Evolutionary conservation across 305 asterid genomes (phyloP), one percentile per base, ranked within the genome.

Genomic region (Ajuga reptans): DNA sequence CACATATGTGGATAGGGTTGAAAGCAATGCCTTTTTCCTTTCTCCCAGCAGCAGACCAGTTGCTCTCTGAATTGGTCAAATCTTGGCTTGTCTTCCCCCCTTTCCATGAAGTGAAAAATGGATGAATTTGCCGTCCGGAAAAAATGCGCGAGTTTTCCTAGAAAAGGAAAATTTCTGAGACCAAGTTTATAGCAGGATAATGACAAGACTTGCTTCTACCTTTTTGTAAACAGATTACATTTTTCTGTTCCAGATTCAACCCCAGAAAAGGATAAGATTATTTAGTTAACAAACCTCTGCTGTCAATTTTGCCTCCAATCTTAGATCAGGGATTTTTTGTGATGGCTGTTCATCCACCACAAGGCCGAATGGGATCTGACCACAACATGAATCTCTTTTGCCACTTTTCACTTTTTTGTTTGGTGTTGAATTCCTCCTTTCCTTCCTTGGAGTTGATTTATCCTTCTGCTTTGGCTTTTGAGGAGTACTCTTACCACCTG

Each of bases 51-150:
- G 81, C 63, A 49, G 63, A 71, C 69, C 69, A 64, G 10, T 74
- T 78, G 60, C 62, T 79, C 71, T 82, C 92, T 73, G 81, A 57
- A 56, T 81, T 86, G 79, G 68, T 79, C 61, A 74, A 75, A 66
- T 81, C 88, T 80, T 83, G 88, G 78, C 78, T 79, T 72, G 73
- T 51, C 81, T 87, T 91, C 21, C 81, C 87, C 66, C 77, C 81
- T 83, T 89, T 91, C 81, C 82, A 9, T 63, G 89, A 85, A 45
- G 78, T 80, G 79, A 93, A 93, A 87, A 93, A 89, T 10, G 97
- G 99, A 89, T 93, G 96, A 17, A 89, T 78, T 86, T 88, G 87
- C 79, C 76, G 82, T 75, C 97, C 99, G 61, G 95, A 82, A 83
- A 82, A 93, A 60, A 91, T 77, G 41, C 96, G 87, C 7, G 90